Evolutionary conservation across 2,329 filamentous ascomycete genomes (phyloP).

Genomic region (Talaromyces sp.): DNA sequence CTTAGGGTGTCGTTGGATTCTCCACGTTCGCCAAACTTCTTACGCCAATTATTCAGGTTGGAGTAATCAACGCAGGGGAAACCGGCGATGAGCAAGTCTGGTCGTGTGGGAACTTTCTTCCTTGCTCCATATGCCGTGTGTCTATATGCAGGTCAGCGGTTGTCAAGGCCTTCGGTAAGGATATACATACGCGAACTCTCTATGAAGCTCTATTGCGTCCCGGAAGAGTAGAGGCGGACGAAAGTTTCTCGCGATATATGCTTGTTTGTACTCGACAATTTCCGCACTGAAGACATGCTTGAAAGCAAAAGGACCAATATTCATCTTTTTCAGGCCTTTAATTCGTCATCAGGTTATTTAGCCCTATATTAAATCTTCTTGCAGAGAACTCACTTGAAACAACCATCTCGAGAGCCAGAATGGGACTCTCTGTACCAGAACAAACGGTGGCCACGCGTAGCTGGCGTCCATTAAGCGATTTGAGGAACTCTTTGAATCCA

Average conservation of each 20-base stretch:
- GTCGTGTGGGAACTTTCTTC: slow-evolving; percentile 52
- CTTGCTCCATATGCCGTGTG: slow-evolving; percentile 65
- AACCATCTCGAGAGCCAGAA: slow-evolving; percentile 63
- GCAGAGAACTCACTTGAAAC: slow-evolving; percentile 38
- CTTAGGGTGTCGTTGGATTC: slow-evolving; percentile 65
- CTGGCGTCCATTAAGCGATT: slow-evolving; percentile 34
- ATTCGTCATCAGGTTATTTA: not conserved
- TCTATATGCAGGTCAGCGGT: slow-evolving; percentile 32
- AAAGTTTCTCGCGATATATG: slow-evolving; percentile 62
- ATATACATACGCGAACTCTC: slow-evolving; percentile 47
- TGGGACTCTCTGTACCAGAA: slow-evolving; percentile 72
- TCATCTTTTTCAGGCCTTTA: slow-evolving; percentile 33
- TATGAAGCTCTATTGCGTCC: slow-evolving; percentile 57
- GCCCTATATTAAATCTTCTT: not conserved
- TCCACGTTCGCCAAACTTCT: slow-evolving; percentile 53
- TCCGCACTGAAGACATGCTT: slow-evolving; percentile 62
- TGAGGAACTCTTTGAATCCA: slow-evolving; percentile 35
- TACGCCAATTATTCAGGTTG: slow-evolving; percentile 56
- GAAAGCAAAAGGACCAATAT: slow-evolving; percentile 41
- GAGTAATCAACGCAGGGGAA: slow-evolving; percentile 77
- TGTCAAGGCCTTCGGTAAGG: not conserved
- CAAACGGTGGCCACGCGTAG: slow-evolving; percentile 68
- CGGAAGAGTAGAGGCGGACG: slow-evolving; percentile 53
- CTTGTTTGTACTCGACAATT: slow-evolving; percentile 62
- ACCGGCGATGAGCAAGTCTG: slow-evolving; percentile 68